Evolutionary conservation across 2,329 filamentous ascomycete species (phyloP).

Genomic region (Apiospora saccharicola): DNA sequence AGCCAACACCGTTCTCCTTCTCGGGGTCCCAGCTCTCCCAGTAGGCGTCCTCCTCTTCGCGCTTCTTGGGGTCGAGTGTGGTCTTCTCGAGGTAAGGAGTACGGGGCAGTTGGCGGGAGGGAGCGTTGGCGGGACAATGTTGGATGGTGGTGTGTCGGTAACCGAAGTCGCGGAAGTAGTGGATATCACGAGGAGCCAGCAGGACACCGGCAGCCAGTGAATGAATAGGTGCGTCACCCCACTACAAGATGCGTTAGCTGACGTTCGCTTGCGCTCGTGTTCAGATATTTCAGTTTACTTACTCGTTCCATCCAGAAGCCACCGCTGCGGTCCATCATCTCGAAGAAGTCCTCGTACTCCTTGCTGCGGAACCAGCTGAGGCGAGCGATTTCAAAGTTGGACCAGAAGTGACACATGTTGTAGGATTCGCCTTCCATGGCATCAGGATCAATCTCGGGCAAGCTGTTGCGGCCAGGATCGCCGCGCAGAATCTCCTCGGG

Average conservation of each 20-base stretch:
- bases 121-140: conserved; percentile 96
- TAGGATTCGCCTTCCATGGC: conserved; percentile 97
- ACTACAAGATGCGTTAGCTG: conserved; percentile 60
- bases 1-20: conserved; percentile 96
- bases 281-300: conserved; percentile 41
- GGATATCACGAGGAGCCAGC: conserved; percentile 81
- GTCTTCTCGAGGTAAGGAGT: conserved; percentile 84
- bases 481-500: conserved; percentile 83
- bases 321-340: conserved; percentile 98
- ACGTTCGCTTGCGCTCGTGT: conserved; percentile 21
- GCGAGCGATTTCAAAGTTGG: conserved; percentile 97
- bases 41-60: conserved; percentile 92
- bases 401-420: conserved; percentile 99
- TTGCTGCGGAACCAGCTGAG: conserved; percentile 97
- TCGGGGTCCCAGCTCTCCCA: conserved; percentile 88
- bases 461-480: conserved; percentile 72
- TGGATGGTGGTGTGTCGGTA: conserved; percentile 99
- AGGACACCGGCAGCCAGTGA: conserved; percentile 93
- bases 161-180: conserved; percentile 99
- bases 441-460: conserved; percentile 87
- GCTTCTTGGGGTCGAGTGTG: conserved; percentile 80
- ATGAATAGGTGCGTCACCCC: conserved; percentile 98
- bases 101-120: conserved; percentile 82
- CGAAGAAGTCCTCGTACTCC: conserved; percentile 96
- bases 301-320: conserved; percentile 99